These are phyloP conservation scores for sweet orange (Citrus sinensis) DNA, from an alignment of 345 rosid genomes.

Conservation along the genomic window DNA sequence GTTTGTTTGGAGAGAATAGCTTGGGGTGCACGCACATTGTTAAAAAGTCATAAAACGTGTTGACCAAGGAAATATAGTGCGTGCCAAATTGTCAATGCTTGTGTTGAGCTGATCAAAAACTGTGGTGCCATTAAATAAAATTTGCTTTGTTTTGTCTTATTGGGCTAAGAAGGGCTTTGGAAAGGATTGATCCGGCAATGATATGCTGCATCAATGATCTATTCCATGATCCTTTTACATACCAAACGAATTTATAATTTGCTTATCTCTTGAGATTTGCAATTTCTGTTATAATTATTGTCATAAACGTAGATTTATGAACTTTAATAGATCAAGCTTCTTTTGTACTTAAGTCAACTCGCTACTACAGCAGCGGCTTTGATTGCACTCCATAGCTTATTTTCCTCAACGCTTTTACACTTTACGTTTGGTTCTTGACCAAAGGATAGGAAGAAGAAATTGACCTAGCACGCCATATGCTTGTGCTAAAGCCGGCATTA, in stretches of 20 bases:
- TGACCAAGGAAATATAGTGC: conserved; percentile 5
- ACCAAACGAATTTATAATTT: neutral
- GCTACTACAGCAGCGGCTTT: neutral
- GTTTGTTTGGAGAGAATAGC: neutral
- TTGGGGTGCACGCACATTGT: conserved; percentile 29
- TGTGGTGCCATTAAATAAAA: neutral
- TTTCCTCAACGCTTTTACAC: neutral
- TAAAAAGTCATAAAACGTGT: conserved; percentile 15
- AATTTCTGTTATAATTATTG: too few species aligned
- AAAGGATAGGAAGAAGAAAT: too few species aligned
- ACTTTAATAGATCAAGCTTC: neutral
- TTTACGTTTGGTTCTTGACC: too few species aligned
- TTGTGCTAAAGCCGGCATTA: neutral
- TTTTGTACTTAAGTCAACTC: neutral
- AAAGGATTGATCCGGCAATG: too few species aligned
- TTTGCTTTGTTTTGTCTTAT: neutral
- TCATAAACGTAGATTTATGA: neutral
- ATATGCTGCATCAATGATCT: neutral
- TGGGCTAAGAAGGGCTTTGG: neutral
- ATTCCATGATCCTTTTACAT: neutral
- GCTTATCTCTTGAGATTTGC: neutral
- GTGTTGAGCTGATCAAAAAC: neutral
- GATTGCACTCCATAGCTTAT: neutral
- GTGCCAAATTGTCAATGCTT: neutral
- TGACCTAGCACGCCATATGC: neutral